A percentile compares a stretch with the other conserved stretches of the same genome.
phyloP scores from a whole-genome alignment of 2,329 filamentous ascomycete genomes.

The Eutypa lata region DNA sequence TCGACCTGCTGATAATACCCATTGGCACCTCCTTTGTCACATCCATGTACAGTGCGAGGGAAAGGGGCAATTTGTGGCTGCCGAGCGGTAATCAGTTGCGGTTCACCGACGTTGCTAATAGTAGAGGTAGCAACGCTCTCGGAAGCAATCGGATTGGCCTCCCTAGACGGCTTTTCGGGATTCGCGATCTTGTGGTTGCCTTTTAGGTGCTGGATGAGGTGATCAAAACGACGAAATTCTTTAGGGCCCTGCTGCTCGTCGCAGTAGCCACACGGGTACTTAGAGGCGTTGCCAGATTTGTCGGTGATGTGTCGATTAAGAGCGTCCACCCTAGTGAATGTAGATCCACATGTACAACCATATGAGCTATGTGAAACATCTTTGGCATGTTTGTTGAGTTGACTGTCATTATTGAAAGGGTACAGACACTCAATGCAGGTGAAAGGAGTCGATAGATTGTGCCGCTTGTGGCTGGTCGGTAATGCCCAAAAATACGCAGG shows the following conservation, averaged over 20 bases:
- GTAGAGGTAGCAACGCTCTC: too few relatives aligned
- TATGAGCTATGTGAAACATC: slow-evolving; percentile 4
- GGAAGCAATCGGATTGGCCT: too few relatives aligned
- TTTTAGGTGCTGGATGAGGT: slow-evolving; percentile 14
- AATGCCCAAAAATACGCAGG: not conserved
- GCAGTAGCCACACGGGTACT: slow-evolving; percentile 10
- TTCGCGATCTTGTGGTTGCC: slow-evolving; percentile 8
- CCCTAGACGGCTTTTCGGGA: slow-evolving; percentile 1
- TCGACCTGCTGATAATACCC: too few relatives aligned
- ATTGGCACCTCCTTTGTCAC: too few relatives aligned
- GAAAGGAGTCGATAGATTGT: not conserved
- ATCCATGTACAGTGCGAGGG: too few relatives aligned
- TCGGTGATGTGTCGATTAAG: slow-evolving; percentile 12
- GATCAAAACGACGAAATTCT: slow-evolving; percentile 11
- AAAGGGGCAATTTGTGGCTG: too few relatives aligned
- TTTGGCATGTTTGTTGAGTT: slow-evolving; percentile 5
- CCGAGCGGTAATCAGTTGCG: too few relatives aligned
- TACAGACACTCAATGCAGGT: slow-evolving; percentile 5
- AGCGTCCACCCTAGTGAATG: slow-evolving; percentile 7
- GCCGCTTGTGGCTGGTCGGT: not conserved
- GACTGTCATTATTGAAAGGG: not conserved
- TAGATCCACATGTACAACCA: slow-evolving; percentile 9
- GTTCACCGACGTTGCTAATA: too few relatives aligned
- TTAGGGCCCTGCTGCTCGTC: slow-evolving; percentile 1
- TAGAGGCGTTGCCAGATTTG: slow-evolving; percentile 3